These are phyloP conservation scores for Lagenidium sp. DNA, from an alignment of 352 stramenopile species.

Conservation along the genomic window DNA sequence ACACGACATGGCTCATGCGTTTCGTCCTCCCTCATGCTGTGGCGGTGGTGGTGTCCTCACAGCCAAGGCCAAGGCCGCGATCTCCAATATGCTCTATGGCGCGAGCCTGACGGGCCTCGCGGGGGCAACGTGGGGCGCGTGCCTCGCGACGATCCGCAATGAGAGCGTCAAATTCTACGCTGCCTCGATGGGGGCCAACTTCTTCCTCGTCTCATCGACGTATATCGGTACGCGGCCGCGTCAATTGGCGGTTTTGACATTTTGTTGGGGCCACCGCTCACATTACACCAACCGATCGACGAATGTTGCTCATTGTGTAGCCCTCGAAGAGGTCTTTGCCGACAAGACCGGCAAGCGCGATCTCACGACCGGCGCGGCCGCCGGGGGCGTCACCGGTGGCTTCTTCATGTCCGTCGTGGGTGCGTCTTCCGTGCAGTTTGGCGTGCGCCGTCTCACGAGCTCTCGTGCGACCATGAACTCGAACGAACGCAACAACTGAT, in stretches of 20 bases:
- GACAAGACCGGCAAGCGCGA: conserved; percentile 62
- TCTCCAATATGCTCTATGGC: conserved; percentile 63
- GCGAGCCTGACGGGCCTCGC: conserved; percentile 37
- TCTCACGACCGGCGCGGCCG: conserved; percentile 37
- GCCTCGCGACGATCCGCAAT: conserved; percentile 57
- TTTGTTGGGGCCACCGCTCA: too few species aligned
- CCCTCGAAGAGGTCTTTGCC: conserved; percentile 67
- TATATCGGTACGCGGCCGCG: conserved; percentile 45
- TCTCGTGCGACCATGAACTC: too few species aligned
- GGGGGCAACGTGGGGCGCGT: conserved; percentile 45
- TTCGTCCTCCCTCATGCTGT: too few species aligned
- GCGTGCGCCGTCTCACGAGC: too few species aligned
- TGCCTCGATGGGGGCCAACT: conserved; percentile 79
- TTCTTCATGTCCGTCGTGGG: conserved; percentile 64
- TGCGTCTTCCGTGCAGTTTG: conserved; percentile 12
- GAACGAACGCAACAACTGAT: too few species aligned
- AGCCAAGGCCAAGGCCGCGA: conserved; percentile 60
- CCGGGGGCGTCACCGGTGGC: conserved; percentile 55
- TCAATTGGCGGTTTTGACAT: not conserved
- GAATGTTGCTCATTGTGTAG: conserved; percentile 13
- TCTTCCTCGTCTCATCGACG: conserved; percentile 77
- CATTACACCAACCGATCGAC: too few species aligned
- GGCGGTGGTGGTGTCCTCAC: too few species aligned
- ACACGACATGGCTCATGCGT: too few species aligned
- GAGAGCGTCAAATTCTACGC: conserved; percentile 77